A percentile compares a stretch with the other conserved stretches of the same genome.
phyloP scores from a whole-genome alignment of 495 filamentous ascomycete species.

The Copromyces sp. region DNA sequence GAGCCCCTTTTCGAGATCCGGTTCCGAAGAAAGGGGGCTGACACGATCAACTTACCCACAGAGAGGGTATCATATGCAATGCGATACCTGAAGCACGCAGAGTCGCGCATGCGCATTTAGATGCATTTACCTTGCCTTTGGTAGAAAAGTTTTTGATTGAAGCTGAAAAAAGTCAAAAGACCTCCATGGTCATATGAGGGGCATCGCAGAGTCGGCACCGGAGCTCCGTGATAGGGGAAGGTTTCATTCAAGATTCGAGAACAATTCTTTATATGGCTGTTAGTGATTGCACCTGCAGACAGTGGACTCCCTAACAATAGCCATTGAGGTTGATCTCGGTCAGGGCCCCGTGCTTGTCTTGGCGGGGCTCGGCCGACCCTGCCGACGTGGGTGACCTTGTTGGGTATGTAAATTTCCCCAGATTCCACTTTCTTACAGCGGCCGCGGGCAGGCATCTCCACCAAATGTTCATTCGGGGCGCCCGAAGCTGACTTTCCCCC shows the following conservation, averaged over 20 bases:
- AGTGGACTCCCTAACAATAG: neutral
- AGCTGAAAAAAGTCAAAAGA: neutral
- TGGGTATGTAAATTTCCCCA: neutral
- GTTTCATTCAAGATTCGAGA: neutral
- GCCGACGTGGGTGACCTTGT: neutral
- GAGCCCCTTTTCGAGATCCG: neutral
- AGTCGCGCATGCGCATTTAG: neutral
- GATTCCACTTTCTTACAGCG: neutral
- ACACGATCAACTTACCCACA: neutral
- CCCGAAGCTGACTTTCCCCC: neutral
- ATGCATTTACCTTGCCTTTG: neutral
- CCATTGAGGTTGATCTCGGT: neutral
- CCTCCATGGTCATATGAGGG: no score
- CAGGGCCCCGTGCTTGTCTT: neutral
- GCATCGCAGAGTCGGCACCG: neutral
- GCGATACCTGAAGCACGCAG: neutral
- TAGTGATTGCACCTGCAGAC: neutral
- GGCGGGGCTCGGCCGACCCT: neutral
- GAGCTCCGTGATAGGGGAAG: neutral
- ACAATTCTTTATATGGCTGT: neutral
- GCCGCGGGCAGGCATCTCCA: neutral
- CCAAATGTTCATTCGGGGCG: neutral
- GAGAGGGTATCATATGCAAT: neutral
- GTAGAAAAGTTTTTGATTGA: neutral
- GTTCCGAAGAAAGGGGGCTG: neutral